phyloP scores from a whole-genome alignment of 2,329 filamentous ascomycete species.

The Apiospora saccharicola region DNA sequence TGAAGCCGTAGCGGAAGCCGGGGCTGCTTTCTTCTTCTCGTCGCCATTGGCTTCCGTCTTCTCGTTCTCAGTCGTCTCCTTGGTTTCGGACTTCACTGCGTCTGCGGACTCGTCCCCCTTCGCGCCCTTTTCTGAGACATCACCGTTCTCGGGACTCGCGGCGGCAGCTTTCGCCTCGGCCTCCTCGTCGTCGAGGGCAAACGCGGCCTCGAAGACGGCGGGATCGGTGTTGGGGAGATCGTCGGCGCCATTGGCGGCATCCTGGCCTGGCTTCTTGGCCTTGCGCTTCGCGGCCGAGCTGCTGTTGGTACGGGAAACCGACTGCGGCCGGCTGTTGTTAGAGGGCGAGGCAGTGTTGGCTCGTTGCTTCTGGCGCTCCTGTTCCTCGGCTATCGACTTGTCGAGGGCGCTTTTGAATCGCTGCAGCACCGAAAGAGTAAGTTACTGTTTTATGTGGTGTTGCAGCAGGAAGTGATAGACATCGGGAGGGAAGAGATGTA shows the following conservation, averaged over 20 bases:
- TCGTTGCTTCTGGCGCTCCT: conserved; percentile 75
- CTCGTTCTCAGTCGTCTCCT: conserved; percentile 23
- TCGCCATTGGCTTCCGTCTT: conserved; percentile 25
- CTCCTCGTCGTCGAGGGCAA: conserved; percentile 88
- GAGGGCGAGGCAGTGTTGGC: conserved; percentile 51
- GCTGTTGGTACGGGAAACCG: conserved; percentile 49
- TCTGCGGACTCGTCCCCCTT: conserved; percentile 34
- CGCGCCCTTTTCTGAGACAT: conserved; percentile 44
- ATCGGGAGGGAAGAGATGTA: not conserved
- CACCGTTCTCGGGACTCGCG: conserved; percentile 51
- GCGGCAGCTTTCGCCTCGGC: conserved; percentile 68
- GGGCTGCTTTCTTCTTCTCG: conserved; percentile 30
- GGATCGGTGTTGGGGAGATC: conserved; percentile 73
- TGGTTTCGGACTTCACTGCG: conserved; percentile 30
- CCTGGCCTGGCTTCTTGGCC: conserved; percentile 51
- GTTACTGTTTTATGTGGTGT: not conserved
- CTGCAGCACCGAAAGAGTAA: conserved; percentile 49
- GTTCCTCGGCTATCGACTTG: conserved; percentile 88
- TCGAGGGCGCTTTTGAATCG: conserved; percentile 86
- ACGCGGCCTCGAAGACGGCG: conserved; percentile 85
- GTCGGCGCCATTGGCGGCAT: conserved; percentile 46
- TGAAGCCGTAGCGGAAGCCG: conserved; percentile 36
- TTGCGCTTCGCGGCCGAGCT: conserved; percentile 46
- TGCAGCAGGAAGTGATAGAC: not conserved
- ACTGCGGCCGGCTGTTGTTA: conserved; percentile 53